These are phyloP conservation scores for Botrytis byssoidea DNA, from an alignment of 2,329 filamentous ascomycete species.

Conservation along the genomic window DNA sequence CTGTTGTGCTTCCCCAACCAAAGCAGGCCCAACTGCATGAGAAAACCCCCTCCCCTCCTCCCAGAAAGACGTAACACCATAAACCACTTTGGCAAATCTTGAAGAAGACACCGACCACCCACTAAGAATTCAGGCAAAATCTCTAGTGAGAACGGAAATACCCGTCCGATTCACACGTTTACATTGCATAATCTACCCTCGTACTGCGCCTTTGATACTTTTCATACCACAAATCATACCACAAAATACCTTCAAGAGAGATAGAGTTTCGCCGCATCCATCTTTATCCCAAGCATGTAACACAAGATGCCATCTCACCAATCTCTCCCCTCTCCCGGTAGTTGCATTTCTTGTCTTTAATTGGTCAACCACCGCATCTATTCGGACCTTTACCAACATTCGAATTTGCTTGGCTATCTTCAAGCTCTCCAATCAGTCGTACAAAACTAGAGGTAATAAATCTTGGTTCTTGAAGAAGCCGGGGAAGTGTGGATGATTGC, in stretches of 20 bases:
- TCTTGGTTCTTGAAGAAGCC: not conserved
- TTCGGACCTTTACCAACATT: not conserved
- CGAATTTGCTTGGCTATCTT: not conserved
- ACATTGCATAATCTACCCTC: conserved; percentile 1
- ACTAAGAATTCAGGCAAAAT: not conserved
- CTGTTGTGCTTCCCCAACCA: not conserved
- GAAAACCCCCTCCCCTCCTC: not conserved
- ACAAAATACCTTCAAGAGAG: not conserved
- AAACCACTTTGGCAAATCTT: not conserved
- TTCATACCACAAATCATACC: not conserved
- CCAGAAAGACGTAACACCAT: not conserved
- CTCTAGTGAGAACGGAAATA: not conserved
- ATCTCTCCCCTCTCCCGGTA: not conserved
- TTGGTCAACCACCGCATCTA: not conserved
- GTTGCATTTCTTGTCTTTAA: not conserved
- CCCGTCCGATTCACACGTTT: not conserved
- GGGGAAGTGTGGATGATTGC: not conserved
- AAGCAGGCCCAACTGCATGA: not conserved
- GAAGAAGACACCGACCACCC: not conserved
- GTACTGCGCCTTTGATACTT: not conserved
- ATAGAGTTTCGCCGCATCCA: not conserved
- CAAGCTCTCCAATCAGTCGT: conserved; percentile 1
- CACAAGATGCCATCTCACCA: not conserved
- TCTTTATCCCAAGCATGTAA: not conserved
- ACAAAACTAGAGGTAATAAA: not conserved